Evolutionary conservation across 164 flowering plant genomes (phyloP), one percentile per base, ranked within the genome.

Genomic region (Aristolochia fimbriata): DNA sequence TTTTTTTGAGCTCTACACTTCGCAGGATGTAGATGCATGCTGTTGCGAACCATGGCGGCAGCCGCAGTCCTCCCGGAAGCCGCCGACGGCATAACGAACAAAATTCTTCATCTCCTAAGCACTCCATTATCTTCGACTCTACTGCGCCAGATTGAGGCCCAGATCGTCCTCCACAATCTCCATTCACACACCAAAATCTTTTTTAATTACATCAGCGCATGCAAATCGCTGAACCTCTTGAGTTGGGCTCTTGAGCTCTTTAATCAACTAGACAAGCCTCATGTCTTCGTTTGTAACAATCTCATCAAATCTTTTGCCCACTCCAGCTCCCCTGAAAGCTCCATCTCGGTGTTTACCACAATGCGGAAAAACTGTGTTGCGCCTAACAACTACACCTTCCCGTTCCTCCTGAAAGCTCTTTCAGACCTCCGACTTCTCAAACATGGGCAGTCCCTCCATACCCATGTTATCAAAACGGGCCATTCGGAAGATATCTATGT

Each of bases 301-400:
- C 78, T 84, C 33, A 74, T 84, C 15, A 76, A 61, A 65, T 76
- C 81, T 56, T 79, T 81, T 61, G 62, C 83, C 57, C 80, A 69
- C 62, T 27, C 76, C 63, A 43, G 55, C 6, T 52, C 52, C 22
- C 87, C 82, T 23, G 69, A 56, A 11, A 51, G 37, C 19, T 71
- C 87, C 58, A 24, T 73, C 7, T 55, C 59, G n/a, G 25, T 81
- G 0, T 82, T 71, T 72, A 17, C 75, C 63, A 67, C 67, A 48
- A 81, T 85, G 87, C 73, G 47, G 47, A 55, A 11, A 27, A 65
- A 54, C 62, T 70, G 69, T 16, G 51, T 81, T 55, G 23, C 47
- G 15, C 76, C 83, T 4, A 81, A 83, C 60, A 69, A 82, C 54
- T 81, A 60, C 74, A 83, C 85, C 52, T 79, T 80, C 69, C 85